Percentiles rank a stretch among this genome's conserved stretches.
These are phyloP conservation scores for Candida ortonii DNA, from an alignment of 805 yeast species.

Conservation along the genomic window DNA sequence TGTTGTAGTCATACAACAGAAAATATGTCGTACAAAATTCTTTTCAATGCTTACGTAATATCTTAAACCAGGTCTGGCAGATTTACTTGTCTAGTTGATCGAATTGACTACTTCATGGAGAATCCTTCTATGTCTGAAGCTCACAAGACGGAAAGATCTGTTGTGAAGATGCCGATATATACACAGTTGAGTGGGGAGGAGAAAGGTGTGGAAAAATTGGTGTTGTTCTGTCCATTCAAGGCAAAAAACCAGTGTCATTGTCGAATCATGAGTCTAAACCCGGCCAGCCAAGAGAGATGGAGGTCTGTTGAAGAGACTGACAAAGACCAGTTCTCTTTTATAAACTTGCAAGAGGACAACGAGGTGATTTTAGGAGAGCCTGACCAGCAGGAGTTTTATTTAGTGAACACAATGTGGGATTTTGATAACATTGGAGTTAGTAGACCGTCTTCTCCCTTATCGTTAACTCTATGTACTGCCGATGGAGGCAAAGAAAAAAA, in stretches of 20 bases:
- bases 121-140: too few species aligned
- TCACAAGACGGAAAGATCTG: too few species aligned
- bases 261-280: conserved; percentile 10
- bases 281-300: conserved; percentile 3
- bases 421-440: conserved; percentile 80
- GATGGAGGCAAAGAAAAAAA: conserved; percentile 7
- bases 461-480: too few species aligned
- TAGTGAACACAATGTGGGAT: conserved; percentile 65
- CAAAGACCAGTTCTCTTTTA: conserved; percentile 5
- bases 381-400: conserved; percentile 31
- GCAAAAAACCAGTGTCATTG: conserved; percentile 8
- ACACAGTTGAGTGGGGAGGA: neutral
- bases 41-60: too few species aligned
- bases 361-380: neutral
- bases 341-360: conserved; percentile 5
- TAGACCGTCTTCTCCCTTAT: conserved; percentile 29
- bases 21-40: too few species aligned
- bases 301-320: neutral
- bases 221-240: conserved; percentile 10
- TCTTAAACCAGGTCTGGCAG: too few species aligned
- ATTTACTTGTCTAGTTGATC: too few species aligned
- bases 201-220: neutral
- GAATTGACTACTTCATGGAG: too few species aligned
- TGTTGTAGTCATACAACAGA: too few species aligned
- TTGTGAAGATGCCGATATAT: too few species aligned